Evolutionary conservation across 2,329 filamentous ascomycete genomes (phyloP).

Genomic region (Amphichorda felina): DNA sequence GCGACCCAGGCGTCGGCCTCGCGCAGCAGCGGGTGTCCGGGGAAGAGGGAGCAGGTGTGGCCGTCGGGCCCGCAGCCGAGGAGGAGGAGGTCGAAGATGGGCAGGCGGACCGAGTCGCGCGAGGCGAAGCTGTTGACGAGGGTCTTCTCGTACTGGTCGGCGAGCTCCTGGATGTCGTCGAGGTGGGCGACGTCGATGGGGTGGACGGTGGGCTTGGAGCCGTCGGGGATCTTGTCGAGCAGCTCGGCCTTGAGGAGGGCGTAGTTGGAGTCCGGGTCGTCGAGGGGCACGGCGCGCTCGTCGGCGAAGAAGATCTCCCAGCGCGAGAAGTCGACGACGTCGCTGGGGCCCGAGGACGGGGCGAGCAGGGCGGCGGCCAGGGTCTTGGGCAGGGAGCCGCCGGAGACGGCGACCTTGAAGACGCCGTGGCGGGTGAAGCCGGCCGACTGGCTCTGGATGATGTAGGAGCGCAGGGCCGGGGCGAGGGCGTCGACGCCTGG

Average conservation of each 20-base stretch:
- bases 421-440: slow-evolving; percentile 68
- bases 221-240: slow-evolving; percentile 72
- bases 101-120: slow-evolving; percentile 86
- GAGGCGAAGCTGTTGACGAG: slow-evolving; percentile 80
- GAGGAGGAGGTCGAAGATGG: slow-evolving; percentile 88
- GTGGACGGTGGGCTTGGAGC: slow-evolving; percentile 59
- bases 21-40: slow-evolving; percentile 73
- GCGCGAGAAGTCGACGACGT: slow-evolving; percentile 64
- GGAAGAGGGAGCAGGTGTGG: slow-evolving; percentile 95
- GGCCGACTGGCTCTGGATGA: slow-evolving; percentile 70
- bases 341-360: slow-evolving; percentile 35
- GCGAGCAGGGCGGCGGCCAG: slow-evolving; percentile 75
- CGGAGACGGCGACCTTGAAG: slow-evolving; percentile 90
- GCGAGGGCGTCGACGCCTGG: slow-evolving; percentile 58
- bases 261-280: slow-evolving; percentile 93
- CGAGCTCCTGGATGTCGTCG: slow-evolving; percentile 79
- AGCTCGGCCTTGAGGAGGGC: slow-evolving; percentile 76
- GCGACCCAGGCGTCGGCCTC: slow-evolving; percentile 89
- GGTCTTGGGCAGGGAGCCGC: slow-evolving; percentile 81
- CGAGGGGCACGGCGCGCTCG: slow-evolving; percentile 85
- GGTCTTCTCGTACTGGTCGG: slow-evolving; percentile 83
- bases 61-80: slow-evolving; percentile 92
- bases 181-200: slow-evolving; percentile 57
- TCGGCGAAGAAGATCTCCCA: slow-evolving; percentile 99
- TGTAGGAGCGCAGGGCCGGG: slow-evolving; percentile 65